These are phyloP conservation scores for Aspergillus sparsus DNA, from an alignment of 495 filamentous ascomycete species.

Conservation along the genomic window DNA sequence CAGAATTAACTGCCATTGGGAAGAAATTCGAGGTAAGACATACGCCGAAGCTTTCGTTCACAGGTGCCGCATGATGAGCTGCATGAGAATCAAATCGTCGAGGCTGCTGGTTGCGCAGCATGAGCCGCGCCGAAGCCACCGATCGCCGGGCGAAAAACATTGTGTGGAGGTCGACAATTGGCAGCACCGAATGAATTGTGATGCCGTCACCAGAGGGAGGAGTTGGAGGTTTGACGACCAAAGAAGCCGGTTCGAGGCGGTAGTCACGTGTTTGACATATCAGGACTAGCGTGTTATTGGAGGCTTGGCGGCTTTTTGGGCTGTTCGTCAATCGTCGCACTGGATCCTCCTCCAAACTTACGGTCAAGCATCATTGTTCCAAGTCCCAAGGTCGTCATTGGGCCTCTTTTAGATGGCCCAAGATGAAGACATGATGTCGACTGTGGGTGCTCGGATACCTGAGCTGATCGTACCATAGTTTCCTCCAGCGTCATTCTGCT, in stretches of 20 bases:
- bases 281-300: conserved; percentile 14
- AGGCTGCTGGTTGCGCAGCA: conserved; percentile 48
- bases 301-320: conserved; percentile 12
- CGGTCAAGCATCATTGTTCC: not conserved
- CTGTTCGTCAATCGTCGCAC: not conserved
- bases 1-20: conserved; percentile 1
- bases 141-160: conserved; percentile 51
- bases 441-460: conserved; percentile 7
- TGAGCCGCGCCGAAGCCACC: conserved; percentile 42
- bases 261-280: conserved; percentile 23
- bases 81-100: conserved; percentile 49
- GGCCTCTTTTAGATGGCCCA: conserved; percentile 7
- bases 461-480: not conserved
- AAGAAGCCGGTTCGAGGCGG: conserved; percentile 20
- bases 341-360: conserved; percentile 4
- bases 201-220: conserved; percentile 24
- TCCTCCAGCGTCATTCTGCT: not conserved
- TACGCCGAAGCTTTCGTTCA: conserved; percentile 67
- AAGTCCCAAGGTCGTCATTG: not conserved
- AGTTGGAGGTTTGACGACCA: conserved; percentile 24
- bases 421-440: not conserved
- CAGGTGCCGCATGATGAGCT: conserved; percentile 52
- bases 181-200: conserved; percentile 35
- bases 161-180: conserved; percentile 38
- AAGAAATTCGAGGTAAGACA: conserved; percentile 35